A percentile compares a stretch with the other conserved stretches of the same genome.
These are phyloP conservation scores for Pyricularia grisea DNA, from an alignment of 2,329 filamentous ascomycete genomes.

Conservation along the genomic window DNA sequence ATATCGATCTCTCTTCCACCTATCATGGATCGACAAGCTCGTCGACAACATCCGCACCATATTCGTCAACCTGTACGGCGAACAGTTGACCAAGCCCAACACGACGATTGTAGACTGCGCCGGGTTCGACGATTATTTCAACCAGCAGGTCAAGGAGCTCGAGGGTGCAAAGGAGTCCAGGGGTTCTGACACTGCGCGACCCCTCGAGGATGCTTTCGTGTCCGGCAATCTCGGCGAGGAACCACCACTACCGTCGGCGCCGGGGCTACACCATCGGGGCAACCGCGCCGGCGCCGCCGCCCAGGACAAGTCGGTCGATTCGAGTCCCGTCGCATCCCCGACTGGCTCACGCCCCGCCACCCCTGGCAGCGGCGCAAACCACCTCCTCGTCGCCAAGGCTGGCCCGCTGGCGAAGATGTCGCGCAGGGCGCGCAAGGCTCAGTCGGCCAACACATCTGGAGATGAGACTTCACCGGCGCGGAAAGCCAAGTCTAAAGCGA, in stretches of 20 bases:
- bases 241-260: constrained; percentile 28
- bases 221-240: constrained; percentile 27
- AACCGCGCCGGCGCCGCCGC: constrained; percentile 17
- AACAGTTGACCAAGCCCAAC: constrained; percentile 74
- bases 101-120: constrained; percentile 69
- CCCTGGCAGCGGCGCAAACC: constrained; percentile 48
- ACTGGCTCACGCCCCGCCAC: constrained; percentile 73
- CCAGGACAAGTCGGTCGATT: constrained; percentile 48
- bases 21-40: constrained; percentile 95
- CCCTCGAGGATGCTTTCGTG: constrained; percentile 22
- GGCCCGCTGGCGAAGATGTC: constrained; percentile 71
- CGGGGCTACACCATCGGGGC: constrained; percentile 30
- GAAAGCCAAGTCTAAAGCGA: constrained; percentile 42
- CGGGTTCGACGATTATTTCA: constrained; percentile 86
- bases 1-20: constrained; percentile 88
- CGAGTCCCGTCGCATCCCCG: constrained; percentile 60
- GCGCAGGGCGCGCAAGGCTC: constrained; percentile 62
- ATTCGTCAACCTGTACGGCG: constrained; percentile 82
- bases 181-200: constrained; percentile 9
- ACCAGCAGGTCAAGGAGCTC: constrained; percentile 81
- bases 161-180: constrained; percentile 41
- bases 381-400: constrained; percentile 60
- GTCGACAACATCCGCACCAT: constrained; percentile 91
- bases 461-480: constrained; percentile 58
- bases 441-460: constrained; percentile 58